Conservation (phyloP, 2,329 filamentous ascomycete genomes). For the Lizonia empirigonia region DNA sequence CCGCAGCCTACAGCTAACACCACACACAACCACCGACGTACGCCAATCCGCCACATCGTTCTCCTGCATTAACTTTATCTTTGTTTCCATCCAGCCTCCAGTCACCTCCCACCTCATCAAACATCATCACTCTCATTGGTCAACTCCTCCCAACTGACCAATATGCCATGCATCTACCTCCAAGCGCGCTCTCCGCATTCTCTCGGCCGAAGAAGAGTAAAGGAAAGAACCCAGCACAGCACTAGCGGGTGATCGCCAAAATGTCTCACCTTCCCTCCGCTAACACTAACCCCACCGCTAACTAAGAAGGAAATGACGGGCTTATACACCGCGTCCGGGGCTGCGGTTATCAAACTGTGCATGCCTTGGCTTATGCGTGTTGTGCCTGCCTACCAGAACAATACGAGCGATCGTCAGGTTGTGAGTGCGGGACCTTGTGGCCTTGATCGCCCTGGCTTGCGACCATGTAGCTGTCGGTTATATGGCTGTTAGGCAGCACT, state of each 20-base stretch:
- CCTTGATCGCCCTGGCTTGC: too few relatives aligned
- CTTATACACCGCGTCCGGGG: background rate
- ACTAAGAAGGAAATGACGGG: background rate
- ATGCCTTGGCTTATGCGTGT: too few relatives aligned
- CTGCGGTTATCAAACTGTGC: background rate
- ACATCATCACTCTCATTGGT: background rate
- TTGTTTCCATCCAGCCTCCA: background rate
- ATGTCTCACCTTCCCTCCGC: background rate
- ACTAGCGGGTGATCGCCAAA: slow-evolving; percentile 3
- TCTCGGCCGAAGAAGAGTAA: background rate
- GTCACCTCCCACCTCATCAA: background rate
- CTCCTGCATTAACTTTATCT: background rate
- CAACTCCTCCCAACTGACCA: too few relatives aligned
- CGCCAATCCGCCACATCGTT: background rate
- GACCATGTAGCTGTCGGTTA: too few relatives aligned
- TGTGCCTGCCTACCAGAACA: too few relatives aligned
- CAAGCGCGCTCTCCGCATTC: too few relatives aligned
- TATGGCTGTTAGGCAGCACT: slow-evolving; percentile 1
- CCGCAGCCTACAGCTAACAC: too few relatives aligned
- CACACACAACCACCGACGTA: background rate
- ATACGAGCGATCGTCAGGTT: background rate
- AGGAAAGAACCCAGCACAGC: background rate
- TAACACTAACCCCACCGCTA: background rate
- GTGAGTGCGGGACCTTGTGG: too few relatives aligned
- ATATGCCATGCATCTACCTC: too few relatives aligned